Evolutionary conservation across 1,139 yeast species (phyloP).

Genomic region (Taphrina flavorubra): DNA sequence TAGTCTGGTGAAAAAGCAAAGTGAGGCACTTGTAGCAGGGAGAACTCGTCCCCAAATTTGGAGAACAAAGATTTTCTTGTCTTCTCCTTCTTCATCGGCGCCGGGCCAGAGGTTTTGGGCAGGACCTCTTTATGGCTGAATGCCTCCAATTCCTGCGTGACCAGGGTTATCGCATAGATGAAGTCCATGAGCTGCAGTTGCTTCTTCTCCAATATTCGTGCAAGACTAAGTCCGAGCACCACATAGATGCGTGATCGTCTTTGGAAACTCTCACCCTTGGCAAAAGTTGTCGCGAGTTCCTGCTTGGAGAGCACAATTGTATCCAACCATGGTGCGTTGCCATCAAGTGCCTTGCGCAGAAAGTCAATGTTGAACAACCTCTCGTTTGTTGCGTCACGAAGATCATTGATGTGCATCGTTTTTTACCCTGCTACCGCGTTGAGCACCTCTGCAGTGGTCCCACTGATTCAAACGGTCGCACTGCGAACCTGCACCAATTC

Average conservation of each 20-base stretch:
- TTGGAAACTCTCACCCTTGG: not conserved
- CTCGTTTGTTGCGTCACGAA: slow-evolving; percentile 9
- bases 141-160: slow-evolving; percentile 23
- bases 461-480: no score
- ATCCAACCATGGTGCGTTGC: slow-evolving; percentile 19
- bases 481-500: no score
- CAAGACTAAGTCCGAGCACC: slow-evolving; percentile 19
- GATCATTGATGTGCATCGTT: slow-evolving; percentile 6
- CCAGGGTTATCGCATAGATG: slow-evolving; percentile 8
- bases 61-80: slow-evolving; percentile 16
- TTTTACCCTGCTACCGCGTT: not conserved
- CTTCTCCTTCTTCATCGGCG: slow-evolving; percentile 12
- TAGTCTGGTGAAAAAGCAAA: slow-evolving; percentile 21
- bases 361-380: not conserved
- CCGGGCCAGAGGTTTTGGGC: not conserved
- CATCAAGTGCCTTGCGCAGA: slow-evolving; percentile 5
- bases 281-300: slow-evolving; percentile 2
- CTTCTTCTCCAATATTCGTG: slow-evolving; percentile 13
- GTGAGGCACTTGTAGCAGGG: slow-evolving; percentile 16
- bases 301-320: slow-evolving; percentile 17
- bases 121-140: slow-evolving; percentile 6
- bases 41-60: slow-evolving; percentile 13
- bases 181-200: slow-evolving; percentile 22
- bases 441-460: not conserved
- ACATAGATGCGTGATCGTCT: slow-evolving; percentile 15